Conservation (phyloP, 2,329 filamentous ascomycete species). For the Pseudogymnoascus sp. region DNA sequence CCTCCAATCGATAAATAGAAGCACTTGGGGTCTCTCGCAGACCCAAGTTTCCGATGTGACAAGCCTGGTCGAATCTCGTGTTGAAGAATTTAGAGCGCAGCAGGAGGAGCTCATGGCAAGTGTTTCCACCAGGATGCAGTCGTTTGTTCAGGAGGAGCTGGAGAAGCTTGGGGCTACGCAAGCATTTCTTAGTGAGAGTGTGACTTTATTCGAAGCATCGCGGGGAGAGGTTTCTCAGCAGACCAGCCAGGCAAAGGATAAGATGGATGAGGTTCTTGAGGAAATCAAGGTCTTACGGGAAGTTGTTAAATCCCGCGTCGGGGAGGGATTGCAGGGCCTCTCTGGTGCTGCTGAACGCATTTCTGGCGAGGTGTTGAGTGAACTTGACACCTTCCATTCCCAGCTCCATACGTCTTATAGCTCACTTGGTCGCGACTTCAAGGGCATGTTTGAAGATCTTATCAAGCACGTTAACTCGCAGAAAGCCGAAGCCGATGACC, state of each 20-base stretch:
- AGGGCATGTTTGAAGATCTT: slow-evolving; percentile 75
- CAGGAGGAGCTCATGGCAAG: slow-evolving; percentile 65
- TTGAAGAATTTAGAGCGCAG: slow-evolving; percentile 64
- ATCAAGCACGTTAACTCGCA: slow-evolving; percentile 69
- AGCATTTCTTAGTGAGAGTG: slow-evolving; percentile 62
- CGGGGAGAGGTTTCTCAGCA: slow-evolving; percentile 63
- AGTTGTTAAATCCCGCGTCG: slow-evolving; percentile 79
- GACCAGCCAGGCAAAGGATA: slow-evolving; percentile 64
- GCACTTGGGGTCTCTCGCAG: slow-evolving; percentile 72
- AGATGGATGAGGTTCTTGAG: slow-evolving; percentile 85
- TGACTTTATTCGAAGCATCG: slow-evolving; percentile 60
- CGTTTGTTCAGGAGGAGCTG: slow-evolving; percentile 71
- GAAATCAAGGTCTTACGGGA: slow-evolving; percentile 88
- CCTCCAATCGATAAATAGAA: slow-evolving; percentile 71
- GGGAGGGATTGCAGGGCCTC: slow-evolving; percentile 75
- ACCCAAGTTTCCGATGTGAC: slow-evolving; percentile 72
- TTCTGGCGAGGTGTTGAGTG: slow-evolving; percentile 78
- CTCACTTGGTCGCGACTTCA: slow-evolving; percentile 78
- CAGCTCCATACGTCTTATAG: slow-evolving; percentile 81
- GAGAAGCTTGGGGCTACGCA: slow-evolving; percentile 65
- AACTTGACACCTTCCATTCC: slow-evolving; percentile 76
- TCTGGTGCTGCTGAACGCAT: slow-evolving; percentile 82
- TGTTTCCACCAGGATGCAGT: slow-evolving; percentile 66
- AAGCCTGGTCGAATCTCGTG: slow-evolving; percentile 65
- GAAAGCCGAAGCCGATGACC: slow-evolving; percentile 64